Conservation (phyloP, 495 filamentous ascomycete species). For the Penicillium mononematosum region DNA sequence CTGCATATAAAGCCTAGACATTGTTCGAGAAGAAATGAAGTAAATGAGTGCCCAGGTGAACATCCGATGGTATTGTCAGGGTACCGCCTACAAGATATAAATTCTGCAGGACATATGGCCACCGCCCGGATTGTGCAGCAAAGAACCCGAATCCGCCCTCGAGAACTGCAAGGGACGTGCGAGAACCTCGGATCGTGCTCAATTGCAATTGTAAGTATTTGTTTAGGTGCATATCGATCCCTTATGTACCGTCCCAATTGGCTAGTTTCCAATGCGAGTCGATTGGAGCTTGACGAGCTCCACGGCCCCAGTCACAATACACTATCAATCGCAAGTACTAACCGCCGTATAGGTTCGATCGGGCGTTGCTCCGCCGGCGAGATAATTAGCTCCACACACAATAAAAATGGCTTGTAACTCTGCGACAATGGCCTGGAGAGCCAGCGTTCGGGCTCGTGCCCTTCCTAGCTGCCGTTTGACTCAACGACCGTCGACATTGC, state of each 20-base stretch:
- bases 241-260: neutral
- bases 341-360: slow-evolving; percentile 20
- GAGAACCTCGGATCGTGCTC: slow-evolving; percentile 12
- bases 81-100: neutral
- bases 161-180: slow-evolving; percentile 10
- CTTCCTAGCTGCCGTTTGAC: slow-evolving; percentile 24
- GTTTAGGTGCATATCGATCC: neutral
- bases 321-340: slow-evolving; percentile 14
- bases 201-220: slow-evolving; percentile 13
- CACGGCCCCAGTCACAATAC: neutral
- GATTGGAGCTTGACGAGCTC: neutral
- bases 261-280: neutral
- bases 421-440: slow-evolving; percentile 30
- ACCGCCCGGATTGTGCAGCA: slow-evolving; percentile 11
- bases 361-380: slow-evolving; percentile 20
- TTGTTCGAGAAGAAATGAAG: neutral
- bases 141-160: slow-evolving; percentile 14
- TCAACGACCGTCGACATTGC: slow-evolving; percentile 26
- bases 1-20: neutral
- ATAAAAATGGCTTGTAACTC: slow-evolving; percentile 29
- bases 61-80: neutral
- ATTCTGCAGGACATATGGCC: neutral
- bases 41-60: neutral
- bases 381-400: slow-evolving; percentile 19
- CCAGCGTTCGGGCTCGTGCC: slow-evolving; percentile 33